Evolutionary conservation across 345 rosid species (phyloP).

Genomic region (Dipteronia sinensis): DNA sequence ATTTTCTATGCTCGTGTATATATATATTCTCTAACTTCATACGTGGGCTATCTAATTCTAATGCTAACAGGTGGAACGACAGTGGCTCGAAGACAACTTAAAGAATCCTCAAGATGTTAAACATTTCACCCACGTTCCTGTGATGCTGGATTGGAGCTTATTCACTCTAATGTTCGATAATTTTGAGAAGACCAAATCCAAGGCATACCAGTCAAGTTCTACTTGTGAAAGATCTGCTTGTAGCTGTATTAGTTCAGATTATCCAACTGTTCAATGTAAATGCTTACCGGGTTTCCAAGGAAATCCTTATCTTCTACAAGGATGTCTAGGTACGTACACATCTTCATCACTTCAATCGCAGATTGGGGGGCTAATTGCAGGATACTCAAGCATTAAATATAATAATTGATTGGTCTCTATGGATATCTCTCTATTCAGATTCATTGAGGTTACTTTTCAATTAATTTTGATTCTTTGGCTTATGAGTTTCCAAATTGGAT

Average conservation of each 20-base stretch:
- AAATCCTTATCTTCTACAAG: neutral
- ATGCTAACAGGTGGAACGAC: neutral
- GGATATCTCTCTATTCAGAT: too few species aligned
- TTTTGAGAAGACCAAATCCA: neutral
- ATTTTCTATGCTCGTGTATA: too few species aligned
- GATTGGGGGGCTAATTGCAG: too few species aligned
- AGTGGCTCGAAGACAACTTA: neutral
- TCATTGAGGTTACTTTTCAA: too few species aligned
- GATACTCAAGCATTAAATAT: too few species aligned
- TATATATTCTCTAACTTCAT: too few species aligned
- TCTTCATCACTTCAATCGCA: too few species aligned
- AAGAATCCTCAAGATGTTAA: neutral
- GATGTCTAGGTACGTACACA: neutral
- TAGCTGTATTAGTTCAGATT: neutral
- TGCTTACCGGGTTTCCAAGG: neutral
- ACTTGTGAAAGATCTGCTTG: neutral
- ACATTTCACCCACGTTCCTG: neutral
- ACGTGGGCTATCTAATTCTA: too few species aligned
- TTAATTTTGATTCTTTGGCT: too few species aligned
- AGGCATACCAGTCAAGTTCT: neutral
- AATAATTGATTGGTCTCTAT: too few species aligned
- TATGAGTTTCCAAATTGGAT: too few species aligned
- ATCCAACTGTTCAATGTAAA: neutral
- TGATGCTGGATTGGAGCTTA: neutral
- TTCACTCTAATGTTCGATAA: neutral